Base-by-base conservation (phyloP, 164 flowering plant genomes). In the Nelumbo lutea region DNA sequence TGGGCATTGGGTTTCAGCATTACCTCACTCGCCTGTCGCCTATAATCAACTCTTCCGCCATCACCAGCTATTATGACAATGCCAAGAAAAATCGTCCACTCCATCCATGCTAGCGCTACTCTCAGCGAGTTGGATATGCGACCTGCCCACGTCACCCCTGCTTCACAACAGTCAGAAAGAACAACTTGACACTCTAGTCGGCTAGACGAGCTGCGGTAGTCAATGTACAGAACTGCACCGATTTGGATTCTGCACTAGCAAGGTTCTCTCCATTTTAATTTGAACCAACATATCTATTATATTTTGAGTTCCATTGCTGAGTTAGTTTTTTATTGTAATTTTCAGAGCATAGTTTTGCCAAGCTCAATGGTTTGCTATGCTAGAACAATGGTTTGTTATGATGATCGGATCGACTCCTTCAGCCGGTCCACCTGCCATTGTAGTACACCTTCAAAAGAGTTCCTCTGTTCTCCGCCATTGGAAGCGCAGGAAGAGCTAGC, bases 161-260 rank as follows among this genome's bases (percentile, higher is more conserved):
- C 70, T 47, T 38, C 15, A 44, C n/a, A 1, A 60, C 57, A 41
- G 40, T 39, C 2, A 68, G 15, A 42, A 71, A 46, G 8, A 64
- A 64, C 11, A 14, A 15, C 42, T 43, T 40, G n/a, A 40, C 57
- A 13, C 50, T 47, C 1, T 27, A 67, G 11, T 73, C 68, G 3
- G 64, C 70, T 0, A 80, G 89, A 59, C 76, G 82, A 59, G 74
- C 83, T 13, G 88, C 87, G 27, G 62, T 86, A 61, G 58, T 72
- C 42, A 76, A 85, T 55, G 64, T 89, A 42, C 81, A 85, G 57
- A 66, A 73, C 39, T 78, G 88, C 42, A 13, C 83, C 53, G 79
- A 85, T 46, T 70, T 87, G 78, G 70, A 43, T 27, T 78, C 87
- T 40, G 85, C 91, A 63, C 90, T 89, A 39, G 42, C 80, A 64